Conservation (phyloP, 345 rosid species). For the Noccaea bulbosa region DNA sequence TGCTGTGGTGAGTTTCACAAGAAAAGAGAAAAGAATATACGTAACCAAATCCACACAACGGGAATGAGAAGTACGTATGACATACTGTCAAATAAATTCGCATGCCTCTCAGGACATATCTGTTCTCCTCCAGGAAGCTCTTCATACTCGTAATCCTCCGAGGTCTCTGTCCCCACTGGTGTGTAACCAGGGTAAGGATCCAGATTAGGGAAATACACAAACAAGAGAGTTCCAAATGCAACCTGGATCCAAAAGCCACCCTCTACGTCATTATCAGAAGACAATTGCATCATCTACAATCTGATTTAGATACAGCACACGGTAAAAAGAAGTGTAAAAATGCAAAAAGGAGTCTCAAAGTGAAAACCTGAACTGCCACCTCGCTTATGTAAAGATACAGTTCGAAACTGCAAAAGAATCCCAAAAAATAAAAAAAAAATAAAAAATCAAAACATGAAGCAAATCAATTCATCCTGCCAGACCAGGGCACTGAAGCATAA, state of each 20-base stretch:
- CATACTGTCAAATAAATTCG: slow-evolving; percentile 79
- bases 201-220: slow-evolving; percentile 78
- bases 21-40: slow-evolving; percentile 28
- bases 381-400: slow-evolving; percentile 82
- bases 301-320: slow-evolving; percentile 13
- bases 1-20: slow-evolving; percentile 28
- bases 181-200: slow-evolving; percentile 93
- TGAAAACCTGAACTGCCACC: slow-evolving; percentile 84
- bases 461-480: slow-evolving; percentile 35
- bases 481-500: slow-evolving; percentile 3
- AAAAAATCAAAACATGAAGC: too few relatives aligned
- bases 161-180: slow-evolving; percentile 55
- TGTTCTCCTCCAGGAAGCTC: slow-evolving; percentile 91
- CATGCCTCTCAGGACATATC: slow-evolving; percentile 89
- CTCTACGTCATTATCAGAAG: slow-evolving; percentile 17
- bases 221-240: slow-evolving; percentile 79
- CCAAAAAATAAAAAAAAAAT: background rate
- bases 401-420: slow-evolving; percentile 58
- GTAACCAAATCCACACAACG: slow-evolving; percentile 6
- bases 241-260: slow-evolving; percentile 55
- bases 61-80: slow-evolving; percentile 34
- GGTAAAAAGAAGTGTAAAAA: slow-evolving; percentile 3
- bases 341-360: slow-evolving; percentile 29
- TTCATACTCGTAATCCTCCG: slow-evolving; percentile 77
- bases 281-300: slow-evolving; percentile 3